Conservation (phyloP, 1,284 basidiomycete species). For the Mrakiaceae sp. region DNA sequence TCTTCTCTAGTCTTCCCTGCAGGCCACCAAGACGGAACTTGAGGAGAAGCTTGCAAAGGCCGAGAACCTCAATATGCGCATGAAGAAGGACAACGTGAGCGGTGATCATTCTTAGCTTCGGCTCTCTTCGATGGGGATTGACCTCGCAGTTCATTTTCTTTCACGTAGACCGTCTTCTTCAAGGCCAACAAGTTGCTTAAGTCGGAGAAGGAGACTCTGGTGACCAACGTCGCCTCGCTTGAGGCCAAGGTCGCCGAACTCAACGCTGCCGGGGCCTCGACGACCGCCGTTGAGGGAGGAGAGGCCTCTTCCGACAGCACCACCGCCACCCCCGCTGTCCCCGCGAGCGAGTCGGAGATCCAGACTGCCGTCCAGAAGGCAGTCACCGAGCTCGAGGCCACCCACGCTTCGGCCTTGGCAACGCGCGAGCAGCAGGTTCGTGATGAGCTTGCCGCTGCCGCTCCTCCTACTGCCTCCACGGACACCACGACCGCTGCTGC, state of each 20-base stretch:
- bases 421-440: conserved; percentile 4
- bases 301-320: not conserved
- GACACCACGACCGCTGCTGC: not conserved
- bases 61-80: no score
- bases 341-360: conserved; percentile 6
- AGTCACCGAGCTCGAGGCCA: conserved; percentile 1
- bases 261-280: conserved; percentile 17
- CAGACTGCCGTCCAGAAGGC: conserved; percentile 1
- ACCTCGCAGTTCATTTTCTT: no score
- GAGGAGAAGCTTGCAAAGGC: no score
- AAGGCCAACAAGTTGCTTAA: not conserved
- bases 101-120: no score
- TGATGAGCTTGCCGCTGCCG: conserved; percentile 4
- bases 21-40: no score
- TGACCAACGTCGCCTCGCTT: conserved; percentile 19
- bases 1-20: no score
- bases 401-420: conserved; percentile 6
- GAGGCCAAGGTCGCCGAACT: conserved; percentile 24
- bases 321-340: not conserved
- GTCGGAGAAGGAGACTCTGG: not conserved
- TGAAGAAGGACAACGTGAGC: no score
- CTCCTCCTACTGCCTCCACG: not conserved
- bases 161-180: no score
- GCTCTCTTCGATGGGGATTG: no score
- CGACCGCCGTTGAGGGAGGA: not conserved